Evolutionary conservation across 768 basidiomycete species (phyloP), one percentile per base, ranked within the genome.

Genomic region (Porpolomopsis calyptriformis): DNA sequence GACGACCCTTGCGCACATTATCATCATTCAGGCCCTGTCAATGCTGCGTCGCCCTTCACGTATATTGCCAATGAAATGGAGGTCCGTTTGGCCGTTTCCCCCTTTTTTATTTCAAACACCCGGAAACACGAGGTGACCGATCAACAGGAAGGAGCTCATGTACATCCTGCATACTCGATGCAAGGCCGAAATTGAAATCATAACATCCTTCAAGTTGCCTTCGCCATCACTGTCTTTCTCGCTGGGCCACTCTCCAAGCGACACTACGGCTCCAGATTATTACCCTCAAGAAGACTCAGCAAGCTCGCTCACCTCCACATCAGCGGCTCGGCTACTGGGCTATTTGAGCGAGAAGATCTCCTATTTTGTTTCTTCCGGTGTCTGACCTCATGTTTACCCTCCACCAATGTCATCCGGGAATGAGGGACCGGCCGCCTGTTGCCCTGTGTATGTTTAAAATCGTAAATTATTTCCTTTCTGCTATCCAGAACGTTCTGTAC

Each of bases 161-260:
- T 70, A 78, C 52, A 88, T 96, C 76, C 62, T 97, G 27, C 80
- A 85, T 57, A 69, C 65, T 4, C 77, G 86, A n/a, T 77, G 81
- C 37, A 97, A 97, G 63, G 93, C 93, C 2, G 94, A 98, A 63
- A 93, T 93, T 39, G 89, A 98, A 58, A 70, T 86, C 34, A 57
- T 88, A 27, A 63, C 63, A 8, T 24, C 33, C 20, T 9, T 19
- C 19, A 4, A n/a, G 40, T 24, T 27, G 25, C n/a, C 14, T 25
- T 41, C 22, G 5, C 40, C 7, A 41, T 4, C 12, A 14, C 14
- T 25, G 16, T 12, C 4, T 31, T 14, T 18, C 12, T 35, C 33
- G 42, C 42, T 19, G 7, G 22, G 16, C 11, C 41, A 27, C 4
- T 9, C 16, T 27, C 24, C 12, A 27, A 16, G 5, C 35, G 29